Conservation (phyloP, 2,329 filamentous ascomycete genomes). For the Fonsecaea multimorphosa region DNA sequence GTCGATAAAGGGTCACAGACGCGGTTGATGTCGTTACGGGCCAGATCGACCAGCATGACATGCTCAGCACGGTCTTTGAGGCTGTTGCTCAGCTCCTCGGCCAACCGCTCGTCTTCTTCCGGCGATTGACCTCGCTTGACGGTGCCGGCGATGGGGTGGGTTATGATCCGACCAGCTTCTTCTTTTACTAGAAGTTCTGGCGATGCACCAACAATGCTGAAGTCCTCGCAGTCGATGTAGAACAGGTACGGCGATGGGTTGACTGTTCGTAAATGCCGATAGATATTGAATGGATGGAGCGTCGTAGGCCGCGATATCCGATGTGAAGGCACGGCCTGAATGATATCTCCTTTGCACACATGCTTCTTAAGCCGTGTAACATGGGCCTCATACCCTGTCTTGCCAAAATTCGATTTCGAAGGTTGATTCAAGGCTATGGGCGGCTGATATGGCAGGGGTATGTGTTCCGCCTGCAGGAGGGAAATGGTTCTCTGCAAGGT, state of each 20-base stretch:
- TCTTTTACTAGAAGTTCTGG: constrained; percentile 94
- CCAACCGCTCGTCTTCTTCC: constrained; percentile 81
- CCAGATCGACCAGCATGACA: constrained; percentile 96
- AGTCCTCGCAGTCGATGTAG: constrained; percentile 88
- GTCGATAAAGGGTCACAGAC: constrained; percentile 91
- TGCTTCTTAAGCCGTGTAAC: constrained; percentile 86
- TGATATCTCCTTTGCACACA: constrained; percentile 91
- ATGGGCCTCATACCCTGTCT: constrained; percentile 85
- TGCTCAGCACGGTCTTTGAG: constrained; percentile 94
- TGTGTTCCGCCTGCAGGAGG: constrained; percentile 74
- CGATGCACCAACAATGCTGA: constrained; percentile 93
- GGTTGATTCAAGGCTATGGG: constrained; percentile 75
- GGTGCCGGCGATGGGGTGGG: constrained; percentile 95
- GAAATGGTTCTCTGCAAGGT: constrained; percentile 71
- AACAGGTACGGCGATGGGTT: constrained; percentile 98
- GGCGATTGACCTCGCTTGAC: constrained; percentile 82
- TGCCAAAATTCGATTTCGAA: constrained; percentile 91
- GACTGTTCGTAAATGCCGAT: constrained; percentile 92
- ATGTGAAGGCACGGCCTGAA: constrained; percentile 95
- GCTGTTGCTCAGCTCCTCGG: constrained; percentile 75
- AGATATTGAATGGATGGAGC: constrained; percentile 97
- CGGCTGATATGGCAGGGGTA: constrained; percentile 76
- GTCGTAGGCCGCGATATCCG: constrained; percentile 86
- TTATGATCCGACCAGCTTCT: constrained; percentile 85
- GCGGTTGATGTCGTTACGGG: constrained; percentile 94